Conservation (phyloP, 345 rosid genomes). For the Erysimum cheiranthoides region DNA sequence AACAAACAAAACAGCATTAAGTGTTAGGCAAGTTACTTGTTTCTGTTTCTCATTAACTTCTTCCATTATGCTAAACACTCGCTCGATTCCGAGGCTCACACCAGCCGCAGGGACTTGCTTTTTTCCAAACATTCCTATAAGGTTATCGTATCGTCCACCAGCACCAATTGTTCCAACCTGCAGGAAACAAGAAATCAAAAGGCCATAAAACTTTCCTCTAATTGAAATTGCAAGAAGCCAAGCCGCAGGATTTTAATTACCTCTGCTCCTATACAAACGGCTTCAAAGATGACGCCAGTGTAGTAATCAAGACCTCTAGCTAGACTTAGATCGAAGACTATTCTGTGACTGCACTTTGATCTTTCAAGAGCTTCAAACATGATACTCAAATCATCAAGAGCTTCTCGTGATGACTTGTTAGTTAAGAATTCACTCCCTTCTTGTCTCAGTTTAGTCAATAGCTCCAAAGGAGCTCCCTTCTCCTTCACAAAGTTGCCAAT, state of each 20-base stretch:
- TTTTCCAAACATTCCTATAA: not conserved
- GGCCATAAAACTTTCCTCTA: no score
- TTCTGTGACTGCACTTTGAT: conserved; percentile 65
- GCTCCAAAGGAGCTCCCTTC: conserved; percentile 63
- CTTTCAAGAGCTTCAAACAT: conserved; percentile 73
- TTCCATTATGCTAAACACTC: not conserved
- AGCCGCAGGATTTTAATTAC: no score
- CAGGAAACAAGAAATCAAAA: not conserved
- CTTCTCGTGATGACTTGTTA: conserved; percentile 58
- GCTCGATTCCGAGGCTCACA: not conserved
- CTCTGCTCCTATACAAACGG: not conserved
- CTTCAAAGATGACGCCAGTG: not conserved
- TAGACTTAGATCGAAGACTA: conserved; percentile 84
- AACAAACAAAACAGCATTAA: no score
- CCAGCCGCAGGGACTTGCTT: not conserved
- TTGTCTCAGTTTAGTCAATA: conserved; percentile 58
- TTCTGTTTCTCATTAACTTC: not conserved
- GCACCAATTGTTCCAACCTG: not conserved
- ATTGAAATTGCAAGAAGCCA: no score
- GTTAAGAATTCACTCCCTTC: conserved; percentile 52
- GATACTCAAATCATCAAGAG: conserved; percentile 69
- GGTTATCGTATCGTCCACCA: not conserved
- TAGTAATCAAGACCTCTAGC: conserved; percentile 79
- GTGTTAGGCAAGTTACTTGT: no score
- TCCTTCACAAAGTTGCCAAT: conserved; percentile 70